Evolutionary conservation across 768 basidiomycete genomes (phyloP), one percentile per base, ranked within the genome.

Genomic region (Phaeolepiota aurea): DNA sequence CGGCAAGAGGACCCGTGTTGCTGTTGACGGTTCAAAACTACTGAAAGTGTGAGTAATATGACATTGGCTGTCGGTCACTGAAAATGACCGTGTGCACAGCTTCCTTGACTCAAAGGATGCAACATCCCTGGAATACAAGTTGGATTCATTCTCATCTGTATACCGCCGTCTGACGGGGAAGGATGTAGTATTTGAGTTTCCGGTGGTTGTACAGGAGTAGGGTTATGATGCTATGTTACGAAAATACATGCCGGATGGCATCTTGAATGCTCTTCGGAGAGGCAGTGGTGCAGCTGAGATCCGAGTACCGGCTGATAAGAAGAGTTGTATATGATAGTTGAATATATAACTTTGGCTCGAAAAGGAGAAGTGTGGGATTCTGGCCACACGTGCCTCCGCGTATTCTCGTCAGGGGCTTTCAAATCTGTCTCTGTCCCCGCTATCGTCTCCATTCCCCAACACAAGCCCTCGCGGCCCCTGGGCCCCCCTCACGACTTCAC

Each of bases 41-140:
- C 73, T 97, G 61, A 90, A 92, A 84, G 94, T 97, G 94, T 98
- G 74, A 47, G 94, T 82, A n/a, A 7, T 20, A 12, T 30, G n/a
- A 32, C 46, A 36, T 38, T 53, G 38, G 36, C 48, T 42, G 43
- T 45, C 15, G 37, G 37, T 43, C 32, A 42, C 35, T 34, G 20
- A 33, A 40, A 32, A 30, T 41, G 14, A 33, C 45, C 44, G 31
- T 59, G 20, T 14, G 20, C 44, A 46, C 62, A 98, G 94, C 52
- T 85, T 92, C 75, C 85, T 99, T 51, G 96, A 99, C 75, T 74
- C 90, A 50, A 98, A 98, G 67, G 96, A 99, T 61, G 80, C 91
- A 42, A 98, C 92, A 62, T 87, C 90, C 56, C 76, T 98, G 61
- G 96, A 98, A 76, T 97, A 99, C 86, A 99, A 99, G 79, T 78